Evolutionary conservation across 2,329 filamentous ascomycete genomes (phyloP).

Genomic region (Apiospora rasikravindrae): DNA sequence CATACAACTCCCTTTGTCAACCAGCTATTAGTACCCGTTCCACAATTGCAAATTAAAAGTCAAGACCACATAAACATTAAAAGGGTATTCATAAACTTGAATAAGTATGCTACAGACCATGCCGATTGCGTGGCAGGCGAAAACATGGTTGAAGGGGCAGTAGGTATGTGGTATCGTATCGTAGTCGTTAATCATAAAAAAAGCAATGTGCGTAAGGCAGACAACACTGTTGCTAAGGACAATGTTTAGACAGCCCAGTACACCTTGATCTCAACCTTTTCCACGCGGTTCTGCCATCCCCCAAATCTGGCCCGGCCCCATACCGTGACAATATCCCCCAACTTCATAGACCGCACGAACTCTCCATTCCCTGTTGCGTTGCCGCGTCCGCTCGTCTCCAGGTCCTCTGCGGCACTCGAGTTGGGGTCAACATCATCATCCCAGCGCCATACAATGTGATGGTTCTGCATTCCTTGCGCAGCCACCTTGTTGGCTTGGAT

Average conservation of each 20-base stretch:
- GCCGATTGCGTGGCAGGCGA: not conserved
- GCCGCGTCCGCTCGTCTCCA: slow-evolving; percentile 55
- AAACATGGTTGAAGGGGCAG: not conserved
- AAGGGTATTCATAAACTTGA: not conserved
- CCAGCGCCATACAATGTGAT: slow-evolving; percentile 60
- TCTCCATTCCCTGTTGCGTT: slow-evolving; percentile 55
- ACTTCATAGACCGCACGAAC: slow-evolving; percentile 59
- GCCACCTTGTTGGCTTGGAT: slow-evolving; percentile 56
- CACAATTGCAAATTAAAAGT: not conserved
- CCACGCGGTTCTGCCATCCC: slow-evolving; percentile 58
- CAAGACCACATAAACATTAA: not conserved
- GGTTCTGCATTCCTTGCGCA: slow-evolving; percentile 38
- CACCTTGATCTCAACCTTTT: slow-evolving; percentile 57
- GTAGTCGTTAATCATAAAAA: slow-evolving; percentile 2
- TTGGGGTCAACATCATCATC: slow-evolving; percentile 53
- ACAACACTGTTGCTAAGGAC: not conserved
- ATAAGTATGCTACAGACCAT: not conserved
- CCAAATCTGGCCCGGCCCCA: slow-evolving; percentile 65
- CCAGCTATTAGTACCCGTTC: not conserved
- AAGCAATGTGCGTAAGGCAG: not conserved
- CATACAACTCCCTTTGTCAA: not conserved
- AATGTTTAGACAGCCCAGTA: slow-evolving; percentile 59
- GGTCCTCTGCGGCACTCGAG: slow-evolving; percentile 43
- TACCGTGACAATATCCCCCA: slow-evolving; percentile 67
- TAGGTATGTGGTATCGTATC: slow-evolving; percentile 1